Conservation (phyloP, 257 asterid species). For the Galeopsis tetrahit region DNA sequence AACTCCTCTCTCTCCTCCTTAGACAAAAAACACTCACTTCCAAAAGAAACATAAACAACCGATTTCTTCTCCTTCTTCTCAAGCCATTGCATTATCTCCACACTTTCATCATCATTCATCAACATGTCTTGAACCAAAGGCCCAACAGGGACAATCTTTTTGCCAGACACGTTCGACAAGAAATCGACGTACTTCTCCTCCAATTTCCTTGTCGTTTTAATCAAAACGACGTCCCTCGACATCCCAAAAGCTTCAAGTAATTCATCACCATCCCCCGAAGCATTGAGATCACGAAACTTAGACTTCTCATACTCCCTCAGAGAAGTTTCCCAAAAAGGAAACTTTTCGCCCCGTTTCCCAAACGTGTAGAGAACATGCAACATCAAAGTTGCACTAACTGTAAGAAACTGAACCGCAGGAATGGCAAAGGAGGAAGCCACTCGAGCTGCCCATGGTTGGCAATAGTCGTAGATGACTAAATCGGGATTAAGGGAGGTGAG, state of each 20-base stretch:
- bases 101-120: neutral
- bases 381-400: slow-evolving; percentile 36
- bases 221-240: slow-evolving; percentile 37
- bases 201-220: slow-evolving; percentile 46
- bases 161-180: slow-evolving; percentile 33
- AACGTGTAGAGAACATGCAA: slow-evolving; percentile 28
- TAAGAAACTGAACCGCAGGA: slow-evolving; percentile 53
- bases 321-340: slow-evolving; percentile 48
- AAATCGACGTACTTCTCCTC: slow-evolving; percentile 60
- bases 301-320: slow-evolving; percentile 38
- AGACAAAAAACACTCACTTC: slow-evolving; percentile 20
- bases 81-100: slow-evolving; percentile 13
- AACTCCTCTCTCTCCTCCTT: slow-evolving; percentile 16
- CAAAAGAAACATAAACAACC: slow-evolving; percentile 11
- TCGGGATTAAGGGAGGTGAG: slow-evolving; percentile 49
- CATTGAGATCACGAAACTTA: neutral
- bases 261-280: slow-evolving; percentile 22
- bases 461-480: slow-evolving; percentile 53
- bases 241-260: neutral
- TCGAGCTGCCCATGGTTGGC: slow-evolving; percentile 53
- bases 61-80: slow-evolving; percentile 9
- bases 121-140: slow-evolving; percentile 38
- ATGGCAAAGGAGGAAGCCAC: slow-evolving; percentile 33
- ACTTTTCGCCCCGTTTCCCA: slow-evolving; percentile 27
- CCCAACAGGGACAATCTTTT: slow-evolving; percentile 54